Percentiles rank a stretch among this genome's conserved stretches.
phyloP scores from a whole-genome alignment of 768 basidiomycete genomes.

The Boletus vinaceobasis region DNA sequence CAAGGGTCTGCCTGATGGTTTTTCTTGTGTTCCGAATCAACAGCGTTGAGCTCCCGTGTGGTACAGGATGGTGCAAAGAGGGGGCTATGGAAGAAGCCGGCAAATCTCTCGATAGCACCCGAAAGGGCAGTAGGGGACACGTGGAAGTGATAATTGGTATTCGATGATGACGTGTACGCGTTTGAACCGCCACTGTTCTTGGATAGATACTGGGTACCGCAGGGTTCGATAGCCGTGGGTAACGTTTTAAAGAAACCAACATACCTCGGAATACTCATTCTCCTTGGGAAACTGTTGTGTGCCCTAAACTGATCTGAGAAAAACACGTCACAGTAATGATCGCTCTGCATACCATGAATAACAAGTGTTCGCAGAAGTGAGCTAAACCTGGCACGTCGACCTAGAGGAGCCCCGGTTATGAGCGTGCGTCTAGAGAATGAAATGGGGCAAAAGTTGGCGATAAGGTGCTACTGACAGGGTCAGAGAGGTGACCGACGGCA shows the following conservation, averaged over 20 bases:
- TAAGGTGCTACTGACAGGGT: conserved; percentile 64
- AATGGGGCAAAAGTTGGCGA: neutral
- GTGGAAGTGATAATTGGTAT: conserved; percentile 86
- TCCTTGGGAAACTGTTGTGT: conserved; percentile 84
- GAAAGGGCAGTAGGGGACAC: conserved; percentile 61
- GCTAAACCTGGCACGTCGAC: conserved; percentile 90
- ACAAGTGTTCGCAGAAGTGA: conserved; percentile 92
- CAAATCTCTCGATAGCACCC: conserved; percentile 72
- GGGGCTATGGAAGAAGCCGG: conserved; percentile 91
- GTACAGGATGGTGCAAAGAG: conserved; percentile 85
- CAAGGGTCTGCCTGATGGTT: conserved; percentile 88
- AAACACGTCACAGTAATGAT: neutral
- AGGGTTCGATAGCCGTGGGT: neutral
- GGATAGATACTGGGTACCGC: conserved; percentile 53
- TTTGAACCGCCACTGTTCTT: conserved; percentile 88
- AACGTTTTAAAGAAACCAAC: conserved; percentile 3
- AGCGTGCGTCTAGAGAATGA: neutral
- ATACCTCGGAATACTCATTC: conserved; percentile 89
- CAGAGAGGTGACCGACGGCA: conserved; percentile 87
- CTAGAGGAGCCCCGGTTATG: conserved; percentile 31
- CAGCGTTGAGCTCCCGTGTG: conserved; percentile 87
- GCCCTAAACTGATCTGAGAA: conserved; percentile 44
- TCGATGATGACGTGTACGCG: conserved; percentile 87
- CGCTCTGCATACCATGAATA: conserved; percentile 77
- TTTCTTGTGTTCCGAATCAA: conserved; percentile 96